Evolutionary conservation across 371 early-diverging fungal genomes (phyloP).

Genomic region (Parasitella parasitica): DNA sequence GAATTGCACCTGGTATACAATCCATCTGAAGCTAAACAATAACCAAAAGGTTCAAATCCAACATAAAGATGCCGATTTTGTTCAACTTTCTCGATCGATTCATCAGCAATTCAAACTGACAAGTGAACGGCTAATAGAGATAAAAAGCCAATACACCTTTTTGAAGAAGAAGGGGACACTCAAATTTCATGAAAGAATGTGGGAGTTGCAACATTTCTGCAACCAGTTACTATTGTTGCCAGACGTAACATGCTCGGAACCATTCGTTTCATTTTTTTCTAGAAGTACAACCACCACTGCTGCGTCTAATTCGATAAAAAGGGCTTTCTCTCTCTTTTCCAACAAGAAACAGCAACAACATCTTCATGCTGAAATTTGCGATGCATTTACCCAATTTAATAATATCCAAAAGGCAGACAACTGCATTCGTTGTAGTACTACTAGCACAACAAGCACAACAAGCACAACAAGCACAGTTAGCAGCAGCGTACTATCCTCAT

Average conservation of each 20-base stretch:
- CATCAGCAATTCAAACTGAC: background rate
- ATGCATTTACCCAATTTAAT: background rate
- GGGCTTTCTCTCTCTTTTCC: background rate
- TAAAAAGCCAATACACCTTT: background rate
- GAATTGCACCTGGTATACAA: slow-evolving; percentile 8
- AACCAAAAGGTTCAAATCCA: background rate
- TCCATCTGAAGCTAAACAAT: background rate
- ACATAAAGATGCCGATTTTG: slow-evolving; percentile 3
- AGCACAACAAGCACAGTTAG: background rate
- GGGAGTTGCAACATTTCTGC: slow-evolving; percentile 9
- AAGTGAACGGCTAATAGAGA: background rate
- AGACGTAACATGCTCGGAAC: background rate
- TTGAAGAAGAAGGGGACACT: background rate
- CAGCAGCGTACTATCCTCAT: background rate
- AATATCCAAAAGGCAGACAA: too few relatives aligned
- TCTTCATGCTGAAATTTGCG: background rate
- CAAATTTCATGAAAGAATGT: slow-evolving; percentile 1
- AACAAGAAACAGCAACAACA: background rate
- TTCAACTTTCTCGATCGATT: slow-evolving; percentile 1
- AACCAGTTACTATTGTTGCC: background rate
- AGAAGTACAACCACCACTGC: background rate
- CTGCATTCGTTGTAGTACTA: too few relatives aligned
- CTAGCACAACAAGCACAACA: too few relatives aligned
- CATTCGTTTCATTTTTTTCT: slow-evolving; percentile 1
- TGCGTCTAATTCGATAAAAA: background rate